Evolutionary conservation across 2,329 filamentous ascomycete species (phyloP).

Genomic region (Ascochyta clinopodiicola): DNA sequence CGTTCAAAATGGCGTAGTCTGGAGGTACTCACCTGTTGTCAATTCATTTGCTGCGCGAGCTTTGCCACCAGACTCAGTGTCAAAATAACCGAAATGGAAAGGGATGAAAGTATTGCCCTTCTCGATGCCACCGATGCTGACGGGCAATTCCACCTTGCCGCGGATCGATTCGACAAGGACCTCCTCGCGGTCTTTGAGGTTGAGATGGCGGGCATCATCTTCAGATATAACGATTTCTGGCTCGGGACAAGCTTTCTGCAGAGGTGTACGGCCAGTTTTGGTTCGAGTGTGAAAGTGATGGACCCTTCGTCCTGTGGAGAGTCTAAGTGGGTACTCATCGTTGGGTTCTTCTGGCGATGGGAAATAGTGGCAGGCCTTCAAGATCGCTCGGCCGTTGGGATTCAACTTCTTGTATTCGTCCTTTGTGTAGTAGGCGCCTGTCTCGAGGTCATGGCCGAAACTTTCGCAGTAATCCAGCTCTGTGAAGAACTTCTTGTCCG

Average conservation of each 20-base stretch:
- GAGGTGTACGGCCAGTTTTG: constrained; percentile 12
- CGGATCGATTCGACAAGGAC: constrained; percentile 13
- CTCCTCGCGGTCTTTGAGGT: constrained; percentile 8
- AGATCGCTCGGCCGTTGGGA: constrained; percentile 11
- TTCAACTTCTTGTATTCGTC: constrained; percentile 12
- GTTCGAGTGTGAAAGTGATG: constrained; percentile 12
- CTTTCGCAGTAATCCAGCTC: constrained; percentile 13
- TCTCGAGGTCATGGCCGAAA: constrained; percentile 19
- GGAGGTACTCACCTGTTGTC: constrained; percentile 7
- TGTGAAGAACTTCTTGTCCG: constrained; percentile 15
- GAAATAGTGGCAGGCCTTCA: constrained; percentile 10
- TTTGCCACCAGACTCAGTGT: constrained; percentile 5
- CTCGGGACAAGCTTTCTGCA: constrained; percentile 7
- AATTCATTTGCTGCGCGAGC: constrained; percentile 11
- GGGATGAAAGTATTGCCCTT: constrained; percentile 16
- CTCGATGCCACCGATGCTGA: constrained; percentile 11
- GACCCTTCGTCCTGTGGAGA: constrained; percentile 9
- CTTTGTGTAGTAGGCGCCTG: constrained; percentile 12
- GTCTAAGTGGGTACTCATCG: constrained; percentile 10
- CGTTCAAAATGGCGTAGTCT: not conserved
- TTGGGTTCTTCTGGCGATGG: constrained; percentile 12
- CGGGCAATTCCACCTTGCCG: constrained; percentile 11
- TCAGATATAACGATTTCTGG: constrained; percentile 11
- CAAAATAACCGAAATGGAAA: constrained; percentile 17
- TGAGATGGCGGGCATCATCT: constrained; percentile 2